Evolutionary conservation across 1,284 basidiomycete species (phyloP), one percentile per base, ranked within the genome.

Genomic region (Cryptococcus maquisensis): DNA sequence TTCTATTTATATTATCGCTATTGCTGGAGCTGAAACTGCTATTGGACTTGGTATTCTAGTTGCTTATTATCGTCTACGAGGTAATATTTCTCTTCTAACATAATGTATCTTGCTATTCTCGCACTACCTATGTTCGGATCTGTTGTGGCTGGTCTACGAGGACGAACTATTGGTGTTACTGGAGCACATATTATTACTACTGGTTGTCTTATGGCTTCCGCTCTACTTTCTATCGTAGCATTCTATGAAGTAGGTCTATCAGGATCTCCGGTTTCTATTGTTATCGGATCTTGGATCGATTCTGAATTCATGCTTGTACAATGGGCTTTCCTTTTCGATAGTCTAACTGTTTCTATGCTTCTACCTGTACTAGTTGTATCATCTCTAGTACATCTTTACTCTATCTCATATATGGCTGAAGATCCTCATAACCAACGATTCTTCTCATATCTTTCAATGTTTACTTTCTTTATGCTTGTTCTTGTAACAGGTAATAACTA

Each of bases 391-490:
- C 71, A 74, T 60, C 59, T 74, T 49, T 73, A 71, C 56, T 71
- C 72, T 49, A 63, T 73, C 26, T 69, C 67, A 58, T 73, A 73
- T 60, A 74, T 74, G 69, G 57, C 67, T 59, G 65, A 59, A 59
- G 72, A 73, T 61, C 71, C 71, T 49, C 71, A 73, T 52, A 65
- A 72, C 52, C 71, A 73, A 72, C 70, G 71, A 67, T 72, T 73
- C 63, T 73, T 72, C 60, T 55, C 52, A 43, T 74, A 71, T 56
- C 62, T 74, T 59, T 73, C 70, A 50, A 69, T 73, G 62, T 71
- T 72, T 63, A 74, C 71, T 47, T 70, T 73, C 59, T 69, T 72
- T 51, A 73, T 72, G 70, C 60, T 71, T 51, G 59, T 73, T 38
- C 55, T 74, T 55, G 69, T 73, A 54, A 63, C 72, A 57, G 71